These are phyloP conservation scores for Neopestalotiopsis sp. DNA, from an alignment of 2,329 filamentous ascomycete genomes.

Conservation along the genomic window DNA sequence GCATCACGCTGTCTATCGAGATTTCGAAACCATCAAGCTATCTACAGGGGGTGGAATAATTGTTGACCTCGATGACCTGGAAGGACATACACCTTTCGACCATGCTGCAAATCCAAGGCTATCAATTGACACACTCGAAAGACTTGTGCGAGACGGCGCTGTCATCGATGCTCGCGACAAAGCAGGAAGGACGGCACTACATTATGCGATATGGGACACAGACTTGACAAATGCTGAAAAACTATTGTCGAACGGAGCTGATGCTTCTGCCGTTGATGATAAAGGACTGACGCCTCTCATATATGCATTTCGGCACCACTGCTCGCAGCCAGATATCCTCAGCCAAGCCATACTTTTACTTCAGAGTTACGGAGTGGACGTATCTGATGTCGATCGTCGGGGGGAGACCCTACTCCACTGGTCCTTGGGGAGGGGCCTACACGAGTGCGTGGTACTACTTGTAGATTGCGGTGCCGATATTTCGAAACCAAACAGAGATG, in stretches of 20 bases:
- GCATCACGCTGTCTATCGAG: not conserved
- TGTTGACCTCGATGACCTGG: constrained; percentile 25
- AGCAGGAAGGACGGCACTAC: not conserved
- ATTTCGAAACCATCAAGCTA: too few species aligned
- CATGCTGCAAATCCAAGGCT: not conserved
- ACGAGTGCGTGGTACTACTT: too few species aligned
- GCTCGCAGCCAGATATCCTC: not conserved
- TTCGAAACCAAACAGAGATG: too few species aligned
- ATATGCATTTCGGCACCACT: not conserved
- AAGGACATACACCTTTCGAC: constrained; percentile 41
- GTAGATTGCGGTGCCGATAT: too few species aligned
- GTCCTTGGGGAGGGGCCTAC: too few species aligned
- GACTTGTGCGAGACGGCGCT: not conserved
- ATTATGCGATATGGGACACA: not conserved
- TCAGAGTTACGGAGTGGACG: not conserved
- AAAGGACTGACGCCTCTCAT: not conserved
- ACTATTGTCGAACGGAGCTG: not conserved
- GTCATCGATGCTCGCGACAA: not conserved
- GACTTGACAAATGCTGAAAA: not conserved
- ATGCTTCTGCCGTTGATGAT: not conserved
- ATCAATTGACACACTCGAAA: not conserved
- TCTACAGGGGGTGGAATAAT: too few species aligned
- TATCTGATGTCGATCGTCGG: not conserved
- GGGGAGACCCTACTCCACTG: too few species aligned
- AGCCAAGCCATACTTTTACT: not conserved